Base-by-base conservation (phyloP, 352 stramenopile genomes). In the Phytophthora niederhauseri region DNA sequence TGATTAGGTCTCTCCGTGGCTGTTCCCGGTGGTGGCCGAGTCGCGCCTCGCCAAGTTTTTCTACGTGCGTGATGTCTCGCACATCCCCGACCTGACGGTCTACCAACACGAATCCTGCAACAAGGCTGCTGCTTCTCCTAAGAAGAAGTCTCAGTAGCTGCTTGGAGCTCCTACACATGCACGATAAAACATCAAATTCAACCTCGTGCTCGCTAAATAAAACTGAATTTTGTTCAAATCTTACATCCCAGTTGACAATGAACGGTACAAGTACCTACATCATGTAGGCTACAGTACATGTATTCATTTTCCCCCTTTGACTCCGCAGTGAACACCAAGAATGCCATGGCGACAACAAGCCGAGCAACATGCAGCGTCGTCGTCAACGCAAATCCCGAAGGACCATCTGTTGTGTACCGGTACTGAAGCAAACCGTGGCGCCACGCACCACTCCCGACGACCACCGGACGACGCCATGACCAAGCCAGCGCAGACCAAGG, bases 71-170 rank as follows among this genome's bases (percentile, higher is more conserved):
- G 89, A 96, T 55, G 82, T 88, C 63, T 92, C 89, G 9, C 71
- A 84, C 67, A 92, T 96, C 41, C 76, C 82, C 9, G 87, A 96
- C 64, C 66, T 96, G 68, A 90, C 90, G 49, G 73, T 94, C n/a
- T 88, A 82, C 70, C 85, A 95, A 57, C 72, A 93, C 73, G 73
- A 92, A 68, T 54, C 85, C n/a, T 90, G 82, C 61, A 46, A 31
- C 14, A 68, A 76, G 30, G 22, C 51, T 66, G 12, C 28, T 51
- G 46, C 70, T 61, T 61, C 46, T 62, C 46, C 56, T 66, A 61
- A 64, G 17, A 76, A 64, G 46, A 80, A 80, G 61, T 69, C 53
- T 26, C 56, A 80, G 68, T 77, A 77, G 34, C 14, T 72, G 28
- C 19, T 20, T 50, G 34, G 19, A 59, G 11, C 28, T 49, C 24